Evolutionary conservation across 257 asterid species (phyloP).

Genomic region (Solanum clarkiae): DNA sequence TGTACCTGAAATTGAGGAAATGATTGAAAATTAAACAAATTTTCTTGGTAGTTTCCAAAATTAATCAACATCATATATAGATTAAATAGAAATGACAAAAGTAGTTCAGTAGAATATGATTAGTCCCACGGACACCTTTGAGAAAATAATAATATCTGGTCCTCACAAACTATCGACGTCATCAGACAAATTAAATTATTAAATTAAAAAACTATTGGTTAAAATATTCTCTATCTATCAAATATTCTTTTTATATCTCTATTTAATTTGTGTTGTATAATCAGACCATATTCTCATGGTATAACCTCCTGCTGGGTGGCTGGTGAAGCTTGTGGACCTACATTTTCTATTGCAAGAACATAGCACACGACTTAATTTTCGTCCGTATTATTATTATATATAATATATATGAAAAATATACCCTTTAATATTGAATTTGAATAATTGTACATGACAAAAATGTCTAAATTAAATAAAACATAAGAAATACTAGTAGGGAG

Average conservation of each 20-base stretch:
- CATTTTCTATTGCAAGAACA: not conserved
- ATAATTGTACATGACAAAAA: not conserved
- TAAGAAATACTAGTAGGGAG: too few species aligned
- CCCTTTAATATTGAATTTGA: not conserved
- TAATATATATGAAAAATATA: not conserved
- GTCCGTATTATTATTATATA: not conserved
- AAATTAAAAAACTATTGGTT: not conserved
- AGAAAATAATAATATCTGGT: not conserved
- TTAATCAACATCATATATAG: not conserved
- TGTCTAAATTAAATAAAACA: not conserved
- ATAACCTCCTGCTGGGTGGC: conserved; percentile 32
- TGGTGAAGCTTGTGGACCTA: conserved; percentile 1
- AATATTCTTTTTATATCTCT: not conserved
- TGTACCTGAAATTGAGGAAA: not conserved
- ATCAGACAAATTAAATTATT: not conserved
- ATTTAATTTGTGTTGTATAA: not conserved
- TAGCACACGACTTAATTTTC: not conserved
- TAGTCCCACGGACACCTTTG: not conserved
- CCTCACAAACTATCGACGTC: not conserved
- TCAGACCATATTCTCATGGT: conserved; percentile 33
- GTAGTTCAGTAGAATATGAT: not conserved
- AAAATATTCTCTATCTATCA: not conserved
- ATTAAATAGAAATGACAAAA: not conserved
- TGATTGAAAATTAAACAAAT: not conserved
- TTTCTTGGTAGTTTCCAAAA: not conserved